Percentiles rank a stretch among this genome's conserved stretches.
Conservation (phyloP, 2,329 filamentous ascomycete species). For the Teratosphaeria destructans region DNA sequence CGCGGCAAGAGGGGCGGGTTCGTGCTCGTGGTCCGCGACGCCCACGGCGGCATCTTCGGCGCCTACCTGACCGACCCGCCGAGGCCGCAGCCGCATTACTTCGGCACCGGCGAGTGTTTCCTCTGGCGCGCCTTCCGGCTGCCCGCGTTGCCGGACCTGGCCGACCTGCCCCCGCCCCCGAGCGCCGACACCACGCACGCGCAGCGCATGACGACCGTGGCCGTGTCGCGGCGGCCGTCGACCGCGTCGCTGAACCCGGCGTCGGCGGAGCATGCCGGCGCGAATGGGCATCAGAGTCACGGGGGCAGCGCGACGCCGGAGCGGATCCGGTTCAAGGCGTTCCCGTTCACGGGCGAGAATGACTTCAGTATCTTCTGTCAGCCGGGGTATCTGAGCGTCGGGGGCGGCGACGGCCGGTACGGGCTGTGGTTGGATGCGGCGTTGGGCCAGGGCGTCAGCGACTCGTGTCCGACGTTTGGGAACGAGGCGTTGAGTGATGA, state of each 20-base stretch:
- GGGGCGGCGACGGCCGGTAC: conserved; percentile 78
- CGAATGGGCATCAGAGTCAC: background rate
- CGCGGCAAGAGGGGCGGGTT: conserved; percentile 64
- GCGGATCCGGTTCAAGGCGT: conserved; percentile 87
- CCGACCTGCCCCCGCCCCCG: conserved; percentile 58
- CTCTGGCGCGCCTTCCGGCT: conserved; percentile 68
- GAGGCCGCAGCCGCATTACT: conserved; percentile 73
- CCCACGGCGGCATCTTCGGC: conserved; percentile 70
- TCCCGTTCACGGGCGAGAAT: conserved; percentile 90
- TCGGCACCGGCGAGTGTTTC: conserved; percentile 93
- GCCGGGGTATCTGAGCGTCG: conserved; percentile 70
- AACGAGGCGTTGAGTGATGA: conserved; percentile 91
- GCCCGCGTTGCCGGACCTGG: conserved; percentile 42
- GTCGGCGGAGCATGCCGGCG: too few relatives aligned
- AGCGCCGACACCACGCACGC: conserved; percentile 54
- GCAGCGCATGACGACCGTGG: conserved; percentile 51
- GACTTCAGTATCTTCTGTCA: conserved; percentile 97
- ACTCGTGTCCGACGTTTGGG: conserved; percentile 79
- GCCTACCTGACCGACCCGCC: conserved; percentile 88
- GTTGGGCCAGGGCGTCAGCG: conserved; percentile 74
- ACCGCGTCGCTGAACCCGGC: conserved; percentile 15
- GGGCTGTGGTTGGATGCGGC: conserved; percentile 87
- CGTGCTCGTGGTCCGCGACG: conserved; percentile 77
- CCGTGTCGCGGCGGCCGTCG: conserved; percentile 16
- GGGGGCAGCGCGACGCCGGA: conserved; percentile 45